Evolutionary conservation across 176 grass and related monocot genomes (phyloP).

Genomic region (Carex parvula): DNA sequence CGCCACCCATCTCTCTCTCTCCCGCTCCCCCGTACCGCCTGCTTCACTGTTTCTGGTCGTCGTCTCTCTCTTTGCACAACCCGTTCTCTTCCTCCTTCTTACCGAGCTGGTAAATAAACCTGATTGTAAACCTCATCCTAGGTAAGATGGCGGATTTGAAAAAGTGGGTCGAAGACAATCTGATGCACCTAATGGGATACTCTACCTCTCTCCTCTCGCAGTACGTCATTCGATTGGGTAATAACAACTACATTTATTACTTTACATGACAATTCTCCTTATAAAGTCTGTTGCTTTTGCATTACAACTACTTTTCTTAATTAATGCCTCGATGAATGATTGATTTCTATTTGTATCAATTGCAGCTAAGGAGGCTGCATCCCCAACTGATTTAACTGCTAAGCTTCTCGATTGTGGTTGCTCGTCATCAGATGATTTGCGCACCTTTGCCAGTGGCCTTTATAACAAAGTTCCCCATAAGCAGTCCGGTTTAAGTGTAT

Average conservation of each 20-base stretch:
- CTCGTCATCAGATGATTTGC: slow-evolving; percentile 39
- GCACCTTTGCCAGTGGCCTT: slow-evolving; percentile 54
- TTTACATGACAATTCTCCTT: not conserved
- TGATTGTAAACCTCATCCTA: not conserved
- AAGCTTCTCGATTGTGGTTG: slow-evolving; percentile 67
- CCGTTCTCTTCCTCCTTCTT: not conserved
- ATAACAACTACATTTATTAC: not conserved
- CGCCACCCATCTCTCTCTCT: too few relatives aligned
- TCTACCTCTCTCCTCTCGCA: slow-evolving; percentile 58
- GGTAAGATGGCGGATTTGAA: slow-evolving; percentile 22
- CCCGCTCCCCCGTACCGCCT: not conserved
- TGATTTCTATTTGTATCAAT: not conserved
- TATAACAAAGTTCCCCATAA: slow-evolving; percentile 65
- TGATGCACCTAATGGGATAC: slow-evolving; percentile 70
- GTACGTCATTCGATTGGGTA: slow-evolving; percentile 85
- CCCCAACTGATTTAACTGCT: slow-evolving; percentile 41
- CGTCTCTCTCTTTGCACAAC: not conserved
- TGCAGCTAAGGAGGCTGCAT: slow-evolving; percentile 75
- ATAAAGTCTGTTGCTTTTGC: too few relatives aligned
- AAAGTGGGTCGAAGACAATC: slow-evolving; percentile 80
- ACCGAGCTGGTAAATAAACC: not conserved
- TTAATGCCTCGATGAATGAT: not conserved
- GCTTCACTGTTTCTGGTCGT: not conserved
- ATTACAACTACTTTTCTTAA: not conserved
- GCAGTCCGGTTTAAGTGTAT: slow-evolving; percentile 49